Evolutionary conservation across 2,329 filamentous ascomycete genomes (phyloP), one percentile per base, ranked within the genome.

Genomic region (Paramyrothecium roridum): DNA sequence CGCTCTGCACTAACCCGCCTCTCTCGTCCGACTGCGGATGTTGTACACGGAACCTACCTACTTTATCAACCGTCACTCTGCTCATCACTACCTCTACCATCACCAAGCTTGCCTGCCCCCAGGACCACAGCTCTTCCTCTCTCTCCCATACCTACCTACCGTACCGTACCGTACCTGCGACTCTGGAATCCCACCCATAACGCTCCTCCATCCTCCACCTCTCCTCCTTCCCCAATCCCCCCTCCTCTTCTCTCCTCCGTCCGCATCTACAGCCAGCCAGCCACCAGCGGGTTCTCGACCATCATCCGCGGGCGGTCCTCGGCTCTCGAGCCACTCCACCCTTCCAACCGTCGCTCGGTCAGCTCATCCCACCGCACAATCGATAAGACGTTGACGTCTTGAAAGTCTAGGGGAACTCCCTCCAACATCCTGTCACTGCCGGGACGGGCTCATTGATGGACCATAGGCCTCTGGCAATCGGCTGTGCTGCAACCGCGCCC

Each of bases 401-500:
- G 37, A 16, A 17, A 16, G 37, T 19, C 37, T 43, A 19, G 13
- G 37, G n/a, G n/a, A 19, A 43, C 37, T 8, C 37, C 26, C 37
- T 43, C n/a, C n/a, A 43, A 17, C 37, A 16, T 4, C 37, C 37
- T 19, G 37, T 43, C 37, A 19, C 37, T 19, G 16, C 37, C 26
- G 16, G 37, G 37, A 43, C 21, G 52, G 48, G 63, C 57, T 60
- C 65, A 67, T 75, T 70, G 63, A 74, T 73, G 71, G 70, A 71
- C 69, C 66, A 61, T 65, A 63, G 64, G 68, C 67, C 65, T 62
- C 66, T 70, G 70, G 66, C 65, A 64, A 65, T 63, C 65, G 67
- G 71, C 67, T 59, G 62, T 66, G 64, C 64, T 64, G 65, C 62
- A 62, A 63, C 63, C 61, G 61, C 64, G 65, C 61, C 61, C 58